Evolutionary conservation across 495 filamentous ascomycete genomes (phyloP), one percentile per base, ranked within the genome.

Genomic region (Daldinia concentrica): DNA sequence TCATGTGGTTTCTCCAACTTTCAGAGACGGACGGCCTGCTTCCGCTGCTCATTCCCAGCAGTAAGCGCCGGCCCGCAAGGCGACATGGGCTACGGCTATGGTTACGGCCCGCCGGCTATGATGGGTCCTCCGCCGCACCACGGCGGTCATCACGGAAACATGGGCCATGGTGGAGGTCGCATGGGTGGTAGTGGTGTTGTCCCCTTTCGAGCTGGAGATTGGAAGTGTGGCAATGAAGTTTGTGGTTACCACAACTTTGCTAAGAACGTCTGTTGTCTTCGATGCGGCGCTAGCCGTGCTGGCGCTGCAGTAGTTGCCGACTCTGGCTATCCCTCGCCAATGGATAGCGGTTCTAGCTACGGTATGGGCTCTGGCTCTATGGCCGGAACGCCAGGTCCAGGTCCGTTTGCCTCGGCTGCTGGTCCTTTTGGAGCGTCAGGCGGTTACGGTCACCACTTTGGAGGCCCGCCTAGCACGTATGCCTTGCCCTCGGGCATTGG

Each of bases 181-280:
- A 90, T 91, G 87, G 91, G 91, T 59, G 89, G 91, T 58, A 90
- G 91, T 62, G 94, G 95, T 57, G 91, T 95, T 64, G 95, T 98
- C 62, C 95, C 95, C 22, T 99, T 98, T 89, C 91, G 95, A 68
- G 95, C 95, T 48, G 95, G 95, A 71, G 95, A 99, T 78, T 99
- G 95, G 95, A 98, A 97, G 78, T 99, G 95, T 79, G 95, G 95
- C 51, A 94, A 93, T 39, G 95, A 98, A 76, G 93, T 93, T n/a
- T 99, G 95, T 78, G 93, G 92, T 34, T 99, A 99, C 75, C 95
- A 99, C 82, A 99, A 99, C 80, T 99, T 99, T 76, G 95, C 95
- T 50, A 99, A 99, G 87, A 99, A 99, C 77, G 95, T 98, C 69
- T 95, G 92, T 79, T 99, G 95, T 80, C 87, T 99, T 59, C 92